A percentile compares a stretch with the other conserved stretches of the same genome.
phyloP scores from a whole-genome alignment of 805 yeast species.

The Sungouiella thailandica region DNA sequence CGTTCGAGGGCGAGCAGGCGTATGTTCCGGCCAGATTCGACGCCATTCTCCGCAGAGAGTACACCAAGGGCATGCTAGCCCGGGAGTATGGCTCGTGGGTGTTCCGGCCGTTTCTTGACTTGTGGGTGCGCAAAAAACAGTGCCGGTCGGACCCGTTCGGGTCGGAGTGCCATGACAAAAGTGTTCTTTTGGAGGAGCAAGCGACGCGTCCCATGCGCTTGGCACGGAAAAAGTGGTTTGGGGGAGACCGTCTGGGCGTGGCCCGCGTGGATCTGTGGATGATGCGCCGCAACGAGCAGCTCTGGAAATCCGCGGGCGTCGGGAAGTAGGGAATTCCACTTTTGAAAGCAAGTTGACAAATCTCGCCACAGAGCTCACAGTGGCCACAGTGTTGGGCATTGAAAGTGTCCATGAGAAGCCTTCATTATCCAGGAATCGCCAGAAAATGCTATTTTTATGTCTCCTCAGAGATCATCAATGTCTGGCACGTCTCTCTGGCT shows the following conservation, averaged over 20 bases:
- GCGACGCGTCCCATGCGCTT: constrained; percentile 10
- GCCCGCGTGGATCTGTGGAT: constrained; percentile 8
- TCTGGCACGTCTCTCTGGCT: constrained; percentile 1
- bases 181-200: constrained; percentile 16
- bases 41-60: constrained; percentile 24
- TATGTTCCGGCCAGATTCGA: constrained; percentile 22
- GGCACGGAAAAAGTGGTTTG: constrained; percentile 2
- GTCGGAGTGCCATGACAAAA: constrained; percentile 18
- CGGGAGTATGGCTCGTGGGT: constrained; percentile 17
- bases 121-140: constrained; percentile 24
- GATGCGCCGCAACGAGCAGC: constrained; percentile 1
- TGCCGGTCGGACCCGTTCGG: constrained; percentile 22
- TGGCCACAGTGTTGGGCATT: too few species aligned
- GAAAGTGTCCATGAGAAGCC: too few species aligned
- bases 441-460: too few species aligned
- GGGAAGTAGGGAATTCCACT: too few species aligned
- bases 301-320: neutral
- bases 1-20: constrained; percentile 47
- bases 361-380: too few species aligned
- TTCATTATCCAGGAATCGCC: too few species aligned
- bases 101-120: constrained; percentile 23
- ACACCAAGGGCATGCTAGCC: constrained; percentile 19
- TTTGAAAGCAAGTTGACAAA: too few species aligned
- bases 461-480: neutral
- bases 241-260: neutral